These are phyloP conservation scores for Geotrichum candidum DNA, from an alignment of 1,139 yeast genomes.

Conservation along the genomic window DNA sequence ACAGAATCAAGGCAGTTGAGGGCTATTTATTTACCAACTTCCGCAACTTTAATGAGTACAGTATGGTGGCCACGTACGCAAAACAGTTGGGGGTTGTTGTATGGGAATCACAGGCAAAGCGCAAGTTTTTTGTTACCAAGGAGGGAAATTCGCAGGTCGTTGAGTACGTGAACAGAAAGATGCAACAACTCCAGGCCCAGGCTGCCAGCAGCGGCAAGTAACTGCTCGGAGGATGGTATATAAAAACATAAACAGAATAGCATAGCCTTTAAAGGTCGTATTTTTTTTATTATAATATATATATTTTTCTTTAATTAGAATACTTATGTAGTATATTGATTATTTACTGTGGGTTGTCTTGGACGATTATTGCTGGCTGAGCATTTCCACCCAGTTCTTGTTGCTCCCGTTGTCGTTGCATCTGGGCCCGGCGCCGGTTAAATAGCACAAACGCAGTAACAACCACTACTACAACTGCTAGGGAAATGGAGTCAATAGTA, in stretches of 20 bases:
- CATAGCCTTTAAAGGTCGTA: background rate
- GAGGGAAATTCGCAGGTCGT: conserved; percentile 88
- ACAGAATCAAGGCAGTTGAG: conserved; percentile 79
- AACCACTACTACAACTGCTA: background rate
- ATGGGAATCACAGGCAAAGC: conserved; percentile 71
- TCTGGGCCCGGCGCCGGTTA: background rate
- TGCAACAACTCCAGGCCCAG: conserved; percentile 14
- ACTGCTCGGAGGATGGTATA: background rate
- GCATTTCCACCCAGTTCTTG: background rate
- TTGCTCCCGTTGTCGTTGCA: background rate
- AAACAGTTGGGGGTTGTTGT: conserved; percentile 82
- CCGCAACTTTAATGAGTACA: conserved; percentile 69
- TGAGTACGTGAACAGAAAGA: conserved; percentile 71
- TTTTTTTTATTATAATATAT: background rate
- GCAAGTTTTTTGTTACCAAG: conserved; percentile 69
- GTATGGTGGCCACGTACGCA: conserved; percentile 68
- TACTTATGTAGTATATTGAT: background rate
- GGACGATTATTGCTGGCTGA: background rate
- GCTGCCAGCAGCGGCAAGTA: background rate
- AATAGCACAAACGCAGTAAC: background rate
- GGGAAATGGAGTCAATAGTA: background rate
- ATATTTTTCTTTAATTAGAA: background rate
- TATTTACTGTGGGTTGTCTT: background rate
- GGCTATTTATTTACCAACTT: conserved; percentile 90
- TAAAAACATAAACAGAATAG: background rate